Evolutionary conservation across 2,329 filamentous ascomycete genomes (phyloP), one percentile per base, ranked within the genome.

Genomic region (Graphium sp.): DNA sequence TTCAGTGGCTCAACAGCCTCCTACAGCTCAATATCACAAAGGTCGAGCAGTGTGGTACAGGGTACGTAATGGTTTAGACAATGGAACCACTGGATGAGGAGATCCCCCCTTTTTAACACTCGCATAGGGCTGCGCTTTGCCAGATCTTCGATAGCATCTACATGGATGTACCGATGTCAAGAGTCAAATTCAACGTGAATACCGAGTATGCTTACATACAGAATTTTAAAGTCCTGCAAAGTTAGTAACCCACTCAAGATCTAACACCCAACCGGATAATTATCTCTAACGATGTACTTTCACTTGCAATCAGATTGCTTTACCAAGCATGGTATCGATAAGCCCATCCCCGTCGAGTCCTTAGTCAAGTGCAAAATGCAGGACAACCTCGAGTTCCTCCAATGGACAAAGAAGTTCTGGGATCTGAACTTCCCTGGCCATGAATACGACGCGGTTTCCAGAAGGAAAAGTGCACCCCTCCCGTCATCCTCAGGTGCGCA

Each of bases 351-450:
- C 34, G 83, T 95, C 49, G 74, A 93, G 53, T 63, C 68, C 33
- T 74, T 98, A 34, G 72, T 89, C 44, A 98, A 95, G 56, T 98
- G 89, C 66, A 94, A 93, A 65, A 98, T 98, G 87, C 89, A 98
- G 66, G 89, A 98, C 56, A 98, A 98, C 61, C 79, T 98, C 43
- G 89, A 95, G 50, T 98, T 98, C 53, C 65, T 98, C 35, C 89
- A 98, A 59, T 98, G 84, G 79, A 76, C 76, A 34, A 98, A 98
- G 69, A 66, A 69, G 42, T 94, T 84, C 62, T 98, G 89, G 89
- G 89, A 98, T 47, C 82, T 94, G 50, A 84, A 94, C 64, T 98
- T 82, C 56, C 89, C 89, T 6, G 89, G 89, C 34, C 84, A 89
- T 44, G 89, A 95, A 39, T 98, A 98, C 60, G 89, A 98, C 49